phyloP scores from a whole-genome alignment of 2,329 filamentous ascomycete species.

The Ascochyta pisi region DNA sequence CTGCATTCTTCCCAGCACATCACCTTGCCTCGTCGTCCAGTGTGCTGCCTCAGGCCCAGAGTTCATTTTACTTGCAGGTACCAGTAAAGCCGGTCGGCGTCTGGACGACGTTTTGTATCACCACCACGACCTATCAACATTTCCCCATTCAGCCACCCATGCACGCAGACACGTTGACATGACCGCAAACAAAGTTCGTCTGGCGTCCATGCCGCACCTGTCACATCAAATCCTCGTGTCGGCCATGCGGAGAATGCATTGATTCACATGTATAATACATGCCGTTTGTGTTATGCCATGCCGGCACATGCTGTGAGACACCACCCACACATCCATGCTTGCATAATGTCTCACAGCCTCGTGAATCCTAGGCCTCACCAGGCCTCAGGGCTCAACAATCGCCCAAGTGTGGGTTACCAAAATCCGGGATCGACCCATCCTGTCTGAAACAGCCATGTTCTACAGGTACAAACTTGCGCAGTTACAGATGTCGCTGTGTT shows the following conservation, averaged over 20 bases:
- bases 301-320: neutral
- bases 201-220: constrained; percentile 14
- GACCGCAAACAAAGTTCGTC: constrained; percentile 1
- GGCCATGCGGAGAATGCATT: constrained; percentile 1
- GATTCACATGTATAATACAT: constrained; percentile 10
- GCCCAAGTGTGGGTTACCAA: constrained; percentile 6
- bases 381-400: neutral
- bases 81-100: constrained; percentile 12
- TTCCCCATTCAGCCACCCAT: constrained; percentile 3
- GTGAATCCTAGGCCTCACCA: constrained; percentile 4
- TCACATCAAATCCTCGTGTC: constrained; percentile 10
- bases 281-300: constrained; percentile 3
- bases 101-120: constrained; percentile 4
- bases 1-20: constrained; percentile 3
- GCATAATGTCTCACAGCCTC: constrained; percentile 10
- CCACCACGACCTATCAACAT: constrained; percentile 10
- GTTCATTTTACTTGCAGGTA: constrained; percentile 13
- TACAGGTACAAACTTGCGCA: constrained; percentile 51
- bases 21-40: neutral
- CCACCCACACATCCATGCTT: constrained; percentile 13
- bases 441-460: constrained; percentile 16
- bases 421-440: neutral
- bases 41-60: constrained; percentile 2
- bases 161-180: constrained; percentile 10
- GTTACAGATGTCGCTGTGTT: constrained; percentile 50